Evolutionary conservation across 1,284 basidiomycete species (phyloP), one percentile per base, ranked within the genome.

Genomic region (Moesziomyces antarcticus): DNA sequence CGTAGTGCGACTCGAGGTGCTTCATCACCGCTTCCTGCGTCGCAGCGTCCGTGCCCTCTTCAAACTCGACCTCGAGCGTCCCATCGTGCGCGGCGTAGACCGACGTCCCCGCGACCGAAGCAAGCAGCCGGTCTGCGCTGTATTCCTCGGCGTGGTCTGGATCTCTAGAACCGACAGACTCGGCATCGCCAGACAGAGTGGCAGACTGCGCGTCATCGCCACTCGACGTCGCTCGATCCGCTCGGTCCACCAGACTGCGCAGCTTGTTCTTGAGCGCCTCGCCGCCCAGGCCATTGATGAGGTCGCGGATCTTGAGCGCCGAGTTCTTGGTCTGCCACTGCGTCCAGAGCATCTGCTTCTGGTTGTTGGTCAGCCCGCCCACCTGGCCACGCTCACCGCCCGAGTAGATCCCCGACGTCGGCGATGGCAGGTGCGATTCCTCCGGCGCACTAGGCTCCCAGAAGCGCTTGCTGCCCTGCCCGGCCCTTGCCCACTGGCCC

Each of bases 291-390:
- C 57, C 57, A 21, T 46, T 61, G 44, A 73, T 60, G 13, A 73
- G 49, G 20, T 63, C 57, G 10, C 65, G 60, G 33, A 73, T 65
- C 52, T 60, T 67, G 44, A 43, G 21, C 13, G 56, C 49, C 33
- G 60, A 52, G 37, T 66, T 58, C 52, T 71, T 67, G 49, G 48
- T 22, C 53, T 68, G 58, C 74, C 74, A 79, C 35, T 64, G 46
- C 14, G 56, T 41, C 63, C 60, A 75, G 3, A 77, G 35, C 63
- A 61, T 59, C 47, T 74, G 67, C 68, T 82, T 81, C 51, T 84
- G 82, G 22, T 68, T 68, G 58, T 78, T 76, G 21, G 81, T 82
- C 59, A 82, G 48, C 2, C 71, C 73, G 14, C 80, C 82, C 7
- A 68, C 62, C n/a, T 44, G 49, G 3, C 70, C 67, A 14, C 61